Percentiles rank a stretch among this genome's conserved stretches.
These are phyloP conservation scores for Colletotrichum gigasporum DNA, from an alignment of 2,329 filamentous ascomycete species.

Conservation along the genomic window DNA sequence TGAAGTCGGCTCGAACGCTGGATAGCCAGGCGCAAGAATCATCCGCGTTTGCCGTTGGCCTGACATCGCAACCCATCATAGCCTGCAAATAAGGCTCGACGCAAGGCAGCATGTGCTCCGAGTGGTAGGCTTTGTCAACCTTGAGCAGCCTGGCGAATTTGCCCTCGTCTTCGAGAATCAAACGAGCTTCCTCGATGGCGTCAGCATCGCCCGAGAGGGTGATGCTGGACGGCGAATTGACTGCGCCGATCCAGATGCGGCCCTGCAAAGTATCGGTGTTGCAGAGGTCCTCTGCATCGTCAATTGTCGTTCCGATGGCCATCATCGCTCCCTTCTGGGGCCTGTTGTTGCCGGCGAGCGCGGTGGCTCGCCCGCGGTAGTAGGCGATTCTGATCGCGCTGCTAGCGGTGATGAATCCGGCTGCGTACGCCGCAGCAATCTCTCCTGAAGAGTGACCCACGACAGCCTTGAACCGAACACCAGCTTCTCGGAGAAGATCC, in stretches of 20 bases:
- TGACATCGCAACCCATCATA: neutral
- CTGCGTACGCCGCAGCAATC: slow-evolving; percentile 60
- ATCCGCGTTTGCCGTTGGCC: neutral
- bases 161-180: slow-evolving; percentile 30
- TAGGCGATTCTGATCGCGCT: slow-evolving; percentile 39
- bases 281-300: slow-evolving; percentile 28
- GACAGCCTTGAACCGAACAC: slow-evolving; percentile 45
- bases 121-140: slow-evolving; percentile 43
- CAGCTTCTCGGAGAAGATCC: slow-evolving; percentile 39
- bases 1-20: neutral
- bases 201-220: slow-evolving; percentile 40
- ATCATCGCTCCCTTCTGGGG: slow-evolving; percentile 36
- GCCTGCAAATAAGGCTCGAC: neutral
- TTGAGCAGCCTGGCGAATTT: slow-evolving; percentile 35
- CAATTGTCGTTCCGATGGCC: slow-evolving; percentile 33
- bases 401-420: slow-evolving; percentile 46
- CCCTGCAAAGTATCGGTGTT: slow-evolving; percentile 27
- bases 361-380: slow-evolving; percentile 29
- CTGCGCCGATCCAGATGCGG: slow-evolving; percentile 34
- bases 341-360: slow-evolving; percentile 9
- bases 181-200: slow-evolving; percentile 36
- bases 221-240: slow-evolving; percentile 35
- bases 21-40: neutral
- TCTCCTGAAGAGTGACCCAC: slow-evolving; percentile 62
- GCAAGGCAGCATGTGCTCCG: slow-evolving; percentile 38